phyloP scores from a whole-genome alignment of 225 moss, liverwort and hornwort genomes.

The Rhytidiadelphus loreus region DNA sequence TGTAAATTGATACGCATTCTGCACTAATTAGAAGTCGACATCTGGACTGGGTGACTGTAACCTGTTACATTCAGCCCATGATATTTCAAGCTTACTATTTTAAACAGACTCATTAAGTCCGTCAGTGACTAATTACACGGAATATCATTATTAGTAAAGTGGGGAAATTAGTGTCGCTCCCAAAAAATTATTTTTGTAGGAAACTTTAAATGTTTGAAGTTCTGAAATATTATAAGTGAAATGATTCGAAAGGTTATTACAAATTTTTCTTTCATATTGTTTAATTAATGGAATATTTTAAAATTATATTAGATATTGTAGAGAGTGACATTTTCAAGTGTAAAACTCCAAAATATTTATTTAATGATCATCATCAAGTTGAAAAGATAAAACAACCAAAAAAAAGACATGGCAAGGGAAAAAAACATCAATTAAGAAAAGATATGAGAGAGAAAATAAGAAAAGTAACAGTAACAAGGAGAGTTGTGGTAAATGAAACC shows the following conservation, averaged over 20 bases:
- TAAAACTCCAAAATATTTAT: not conserved
- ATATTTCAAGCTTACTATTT: not conserved
- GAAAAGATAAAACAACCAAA: not conserved
- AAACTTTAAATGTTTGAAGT: not conserved
- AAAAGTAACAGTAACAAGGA: accelerated
- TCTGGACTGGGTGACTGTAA: not conserved
- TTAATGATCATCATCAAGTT: too few species aligned
- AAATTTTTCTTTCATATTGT: not conserved
- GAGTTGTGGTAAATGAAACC: accelerated
- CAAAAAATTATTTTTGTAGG: too few species aligned
- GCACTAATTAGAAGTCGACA: not conserved
- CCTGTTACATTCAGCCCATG: not conserved
- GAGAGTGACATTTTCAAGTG: accelerated
- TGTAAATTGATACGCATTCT: not conserved
- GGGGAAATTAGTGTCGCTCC: not conserved
- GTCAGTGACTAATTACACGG: not conserved
- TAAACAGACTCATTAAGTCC: not conserved
- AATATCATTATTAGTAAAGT: not conserved
- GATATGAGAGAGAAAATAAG: too few species aligned
- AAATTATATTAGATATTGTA: not conserved
- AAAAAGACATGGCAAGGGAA: not conserved
- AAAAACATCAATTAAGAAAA: not conserved
- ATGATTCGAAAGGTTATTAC: not conserved
- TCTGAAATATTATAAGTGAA: not conserved
- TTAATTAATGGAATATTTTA: not conserved